phyloP scores from a whole-genome alignment of 2,329 filamentous ascomycete genomes.

The Epichloe hybrida region DNA sequence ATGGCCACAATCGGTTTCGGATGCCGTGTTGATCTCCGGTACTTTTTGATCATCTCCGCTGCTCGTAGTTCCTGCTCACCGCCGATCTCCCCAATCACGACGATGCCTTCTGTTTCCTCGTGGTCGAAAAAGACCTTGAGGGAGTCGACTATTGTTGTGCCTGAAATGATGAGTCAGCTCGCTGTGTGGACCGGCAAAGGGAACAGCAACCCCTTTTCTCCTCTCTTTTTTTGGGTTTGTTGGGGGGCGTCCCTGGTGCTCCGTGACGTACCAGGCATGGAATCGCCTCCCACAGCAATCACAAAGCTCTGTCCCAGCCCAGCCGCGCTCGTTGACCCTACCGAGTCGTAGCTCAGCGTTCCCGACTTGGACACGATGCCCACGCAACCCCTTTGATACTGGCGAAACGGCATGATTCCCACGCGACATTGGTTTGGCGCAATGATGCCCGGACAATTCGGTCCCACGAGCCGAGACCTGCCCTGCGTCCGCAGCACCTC shows the following conservation, averaged over 20 bases:
- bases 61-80: slow-evolving; percentile 57
- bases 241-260: background rate
- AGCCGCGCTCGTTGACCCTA: slow-evolving; percentile 59
- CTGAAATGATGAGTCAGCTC: slow-evolving; percentile 7
- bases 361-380: slow-evolving; percentile 72
- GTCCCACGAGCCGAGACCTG: slow-evolving; percentile 59
- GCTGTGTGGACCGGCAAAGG: no score
- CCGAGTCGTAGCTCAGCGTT: slow-evolving; percentile 68
- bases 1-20: slow-evolving; percentile 54
- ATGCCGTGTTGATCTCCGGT: slow-evolving; percentile 38
- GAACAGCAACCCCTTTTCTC: no score
- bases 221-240: no score
- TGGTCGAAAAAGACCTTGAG: slow-evolving; percentile 54
- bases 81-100: slow-evolving; percentile 60
- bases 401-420: slow-evolving; percentile 27
- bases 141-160: slow-evolving; percentile 59
- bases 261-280: slow-evolving; percentile 42
- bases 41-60: slow-evolving; percentile 57
- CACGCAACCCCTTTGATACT: slow-evolving; percentile 43
- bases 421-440: slow-evolving; percentile 52
- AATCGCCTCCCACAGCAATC: slow-evolving; percentile 66
- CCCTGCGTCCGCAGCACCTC: slow-evolving; percentile 59
- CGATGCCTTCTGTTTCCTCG: slow-evolving; percentile 55
- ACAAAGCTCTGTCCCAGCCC: slow-evolving; percentile 66
- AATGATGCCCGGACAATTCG: slow-evolving; percentile 74